A percentile compares a stretch with the other conserved stretches of the same genome.
These are phyloP conservation scores for Grammothele lineata DNA, from an alignment of 768 basidiomycete species.

Conservation along the genomic window DNA sequence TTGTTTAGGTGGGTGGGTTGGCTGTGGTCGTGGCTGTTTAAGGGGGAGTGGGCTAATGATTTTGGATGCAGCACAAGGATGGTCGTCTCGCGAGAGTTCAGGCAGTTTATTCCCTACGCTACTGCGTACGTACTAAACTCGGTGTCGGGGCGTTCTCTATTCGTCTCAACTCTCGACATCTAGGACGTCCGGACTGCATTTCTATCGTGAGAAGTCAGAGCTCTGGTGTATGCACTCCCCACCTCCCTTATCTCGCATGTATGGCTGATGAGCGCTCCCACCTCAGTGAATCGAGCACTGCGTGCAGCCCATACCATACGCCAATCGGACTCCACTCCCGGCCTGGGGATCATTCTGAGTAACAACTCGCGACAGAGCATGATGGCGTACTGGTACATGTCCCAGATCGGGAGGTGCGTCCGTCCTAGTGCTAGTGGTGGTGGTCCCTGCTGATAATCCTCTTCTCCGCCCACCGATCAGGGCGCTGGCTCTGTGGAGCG, in stretches of 20 bases:
- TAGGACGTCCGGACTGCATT: slow-evolving; percentile 36
- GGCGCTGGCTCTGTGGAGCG: slow-evolving; percentile 55
- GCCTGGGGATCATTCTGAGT: slow-evolving; percentile 47
- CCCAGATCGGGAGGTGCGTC: slow-evolving; percentile 54
- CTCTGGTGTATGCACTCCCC: slow-evolving; percentile 24
- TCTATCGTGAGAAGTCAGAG: slow-evolving; percentile 25
- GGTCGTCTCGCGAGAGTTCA: slow-evolving; percentile 68
- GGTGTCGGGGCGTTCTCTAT: no score
- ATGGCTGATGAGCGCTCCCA: not conserved
- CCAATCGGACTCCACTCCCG: slow-evolving; percentile 41
- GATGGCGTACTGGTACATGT: slow-evolving; percentile 74
- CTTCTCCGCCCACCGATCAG: slow-evolving; percentile 31
- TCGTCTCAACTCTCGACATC: no score
- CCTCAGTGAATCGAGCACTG: not conserved
- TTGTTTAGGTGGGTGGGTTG: slow-evolving; percentile 69
- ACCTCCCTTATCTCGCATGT: no score
- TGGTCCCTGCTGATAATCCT: no score
- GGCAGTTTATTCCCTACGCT: slow-evolving; percentile 56
- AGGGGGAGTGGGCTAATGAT: no score
- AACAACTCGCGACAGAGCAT: slow-evolving; percentile 61
- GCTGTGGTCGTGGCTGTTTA: no score
- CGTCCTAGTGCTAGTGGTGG: not conserved
- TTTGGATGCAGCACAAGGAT: slow-evolving; percentile 49
- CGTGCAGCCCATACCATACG: not conserved
- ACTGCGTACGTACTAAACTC: slow-evolving; percentile 27